phyloP scores from a whole-genome alignment of 1,139 yeast genomes.

The Wickerhamomyces sp. region DNA sequence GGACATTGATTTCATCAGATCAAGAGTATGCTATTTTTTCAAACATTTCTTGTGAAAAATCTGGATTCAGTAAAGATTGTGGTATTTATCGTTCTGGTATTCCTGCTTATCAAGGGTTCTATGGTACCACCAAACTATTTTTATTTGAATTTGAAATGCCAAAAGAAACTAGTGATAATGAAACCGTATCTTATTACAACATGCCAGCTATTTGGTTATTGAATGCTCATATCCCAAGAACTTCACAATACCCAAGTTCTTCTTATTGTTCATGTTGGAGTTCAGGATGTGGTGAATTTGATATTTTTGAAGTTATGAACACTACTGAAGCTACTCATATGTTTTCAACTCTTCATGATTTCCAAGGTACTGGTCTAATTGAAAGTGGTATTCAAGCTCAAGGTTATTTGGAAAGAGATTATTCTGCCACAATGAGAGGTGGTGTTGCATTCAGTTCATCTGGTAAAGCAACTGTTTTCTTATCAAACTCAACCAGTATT shows the following conservation, averaged over 20 bases:
- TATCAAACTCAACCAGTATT: conserved; percentile 51
- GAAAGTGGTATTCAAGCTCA: conserved; percentile 53
- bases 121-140: conserved; percentile 62
- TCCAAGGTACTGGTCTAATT: conserved; percentile 61
- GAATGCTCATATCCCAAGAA: conserved; percentile 75
- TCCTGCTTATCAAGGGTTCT: conserved; percentile 71
- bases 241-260: conserved; percentile 64
- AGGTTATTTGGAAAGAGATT: conserved; percentile 50
- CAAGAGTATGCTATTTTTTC: conserved; percentile 60
- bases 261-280: conserved; percentile 70
- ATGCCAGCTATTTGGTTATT: conserved; percentile 80
- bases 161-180: conserved; percentile 32
- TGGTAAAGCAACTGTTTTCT: conserved; percentile 57
- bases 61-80: conserved; percentile 45
- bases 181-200: conserved; percentile 39
- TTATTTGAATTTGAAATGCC: conserved; percentile 71
- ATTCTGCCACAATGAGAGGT: conserved; percentile 45
- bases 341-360: conserved; percentile 66
- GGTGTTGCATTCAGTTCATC: conserved; percentile 64
- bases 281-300: conserved; percentile 79
- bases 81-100: conserved; percentile 70
- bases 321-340: conserved; percentile 49
- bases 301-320: conserved; percentile 65
- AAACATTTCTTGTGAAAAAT: conserved; percentile 45
- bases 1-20: conserved; percentile 47